A percentile compares a stretch with the other conserved stretches of the same genome.
These are phyloP conservation scores for Cylindricascospora bacillispora DNA, from an alignment of 1,139 yeast genomes.

Conservation along the genomic window DNA sequence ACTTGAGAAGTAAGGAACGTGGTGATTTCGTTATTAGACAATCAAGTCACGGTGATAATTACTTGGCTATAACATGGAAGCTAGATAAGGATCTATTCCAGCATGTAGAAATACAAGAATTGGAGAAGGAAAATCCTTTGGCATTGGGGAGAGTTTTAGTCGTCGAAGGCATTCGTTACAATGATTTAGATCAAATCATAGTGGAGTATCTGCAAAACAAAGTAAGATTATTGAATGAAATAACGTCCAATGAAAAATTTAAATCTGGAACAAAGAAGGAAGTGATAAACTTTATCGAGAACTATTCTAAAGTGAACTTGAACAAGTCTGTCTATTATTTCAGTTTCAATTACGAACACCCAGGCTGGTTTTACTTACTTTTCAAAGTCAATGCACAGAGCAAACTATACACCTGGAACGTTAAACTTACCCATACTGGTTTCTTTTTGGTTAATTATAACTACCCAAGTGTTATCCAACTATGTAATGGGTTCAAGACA, in stretches of 20 bases:
- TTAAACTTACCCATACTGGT: slow-evolving; percentile 78
- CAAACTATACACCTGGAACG: slow-evolving; percentile 77
- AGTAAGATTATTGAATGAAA: slow-evolving; percentile 72
- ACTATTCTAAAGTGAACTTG: slow-evolving; percentile 85
- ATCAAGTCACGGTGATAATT: slow-evolving; percentile 79
- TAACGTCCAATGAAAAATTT: slow-evolving; percentile 80
- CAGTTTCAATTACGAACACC: slow-evolving; percentile 79
- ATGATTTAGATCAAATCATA: slow-evolving; percentile 87
- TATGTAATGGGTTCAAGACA: slow-evolving; percentile 89
- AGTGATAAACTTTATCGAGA: slow-evolving; percentile 76
- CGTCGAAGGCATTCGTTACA: slow-evolving; percentile 59
- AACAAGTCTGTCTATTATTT: slow-evolving; percentile 84
- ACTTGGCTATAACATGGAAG: slow-evolving; percentile 91
- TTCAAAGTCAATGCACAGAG: slow-evolving; percentile 69
- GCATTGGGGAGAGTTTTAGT: slow-evolving; percentile 47
- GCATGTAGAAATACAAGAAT: slow-evolving; percentile 77
- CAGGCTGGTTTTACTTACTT: slow-evolving; percentile 82
- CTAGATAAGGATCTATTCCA: slow-evolving; percentile 85
- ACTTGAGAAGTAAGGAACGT: slow-evolving; percentile 71
- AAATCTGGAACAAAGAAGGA: slow-evolving; percentile 70
- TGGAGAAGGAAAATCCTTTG: slow-evolving; percentile 48
- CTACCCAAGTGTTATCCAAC: slow-evolving; percentile 74
- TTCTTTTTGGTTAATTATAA: slow-evolving; percentile 65
- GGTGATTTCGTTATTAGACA: slow-evolving; percentile 95
- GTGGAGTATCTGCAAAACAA: slow-evolving; percentile 80